phyloP scores from a whole-genome alignment of 2,329 filamentous ascomycete genomes.

The Hymenoscyphus fraxineus region DNA sequence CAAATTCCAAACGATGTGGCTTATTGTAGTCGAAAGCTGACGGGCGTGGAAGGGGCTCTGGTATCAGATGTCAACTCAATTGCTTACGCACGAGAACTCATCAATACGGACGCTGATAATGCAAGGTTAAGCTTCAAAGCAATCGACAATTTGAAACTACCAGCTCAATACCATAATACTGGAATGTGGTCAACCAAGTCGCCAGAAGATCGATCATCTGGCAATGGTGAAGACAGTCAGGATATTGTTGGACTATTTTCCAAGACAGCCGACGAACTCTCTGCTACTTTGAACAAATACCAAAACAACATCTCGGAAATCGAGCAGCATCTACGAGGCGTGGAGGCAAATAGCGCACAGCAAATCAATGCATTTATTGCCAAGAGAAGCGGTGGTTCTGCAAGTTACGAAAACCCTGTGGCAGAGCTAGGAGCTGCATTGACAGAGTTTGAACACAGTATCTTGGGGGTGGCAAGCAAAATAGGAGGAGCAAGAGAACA shows the following conservation, averaged over 20 bases:
- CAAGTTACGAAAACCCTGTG: constrained; percentile 43
- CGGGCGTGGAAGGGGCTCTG: constrained; percentile 59
- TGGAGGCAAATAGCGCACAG: constrained; percentile 57
- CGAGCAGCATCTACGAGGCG: constrained; percentile 59
- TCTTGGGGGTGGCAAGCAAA: constrained; percentile 58
- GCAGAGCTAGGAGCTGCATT: constrained; percentile 55
- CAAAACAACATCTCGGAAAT: constrained; percentile 59
- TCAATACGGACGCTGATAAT: constrained; percentile 64
- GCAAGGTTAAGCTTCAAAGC: constrained; percentile 69
- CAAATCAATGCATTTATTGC: constrained; percentile 54
- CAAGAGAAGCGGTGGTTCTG: constrained; percentile 38
- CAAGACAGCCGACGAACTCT: constrained; percentile 58
- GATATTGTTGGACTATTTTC: constrained; percentile 64
- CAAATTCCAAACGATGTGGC: constrained; percentile 63
- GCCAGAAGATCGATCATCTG: constrained; percentile 37
- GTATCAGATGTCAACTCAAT: constrained; percentile 61
- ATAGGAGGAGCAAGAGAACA: constrained; percentile 58
- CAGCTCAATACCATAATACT: constrained; percentile 48
- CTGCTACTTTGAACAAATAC: constrained; percentile 53
- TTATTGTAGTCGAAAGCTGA: constrained; percentile 57
- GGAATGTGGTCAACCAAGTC: constrained; percentile 42
- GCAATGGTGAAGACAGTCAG: constrained; percentile 45
- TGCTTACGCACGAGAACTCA: constrained; percentile 50
- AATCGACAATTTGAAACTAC: constrained; percentile 70
- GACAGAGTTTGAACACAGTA: constrained; percentile 61